Evolutionary conservation across 2,329 filamentous ascomycete genomes (phyloP), one percentile per base, ranked within the genome.

Genomic region (Trichoderma simmonsii): DNA sequence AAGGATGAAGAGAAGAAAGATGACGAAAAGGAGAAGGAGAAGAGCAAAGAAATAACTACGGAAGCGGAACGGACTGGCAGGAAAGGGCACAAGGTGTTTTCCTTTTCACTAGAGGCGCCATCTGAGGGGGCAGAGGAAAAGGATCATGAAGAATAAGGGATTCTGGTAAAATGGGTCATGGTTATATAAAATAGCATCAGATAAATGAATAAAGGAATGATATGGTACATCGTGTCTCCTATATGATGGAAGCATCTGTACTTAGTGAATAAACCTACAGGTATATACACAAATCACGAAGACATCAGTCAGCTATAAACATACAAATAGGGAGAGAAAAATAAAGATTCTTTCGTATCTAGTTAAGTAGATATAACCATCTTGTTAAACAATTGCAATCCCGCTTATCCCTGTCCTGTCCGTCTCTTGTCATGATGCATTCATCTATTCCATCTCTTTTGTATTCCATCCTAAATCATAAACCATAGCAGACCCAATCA

Each of bases 91-190:
- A 75, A 74, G 34, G 77, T 83, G 9, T 79, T 82, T 70, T 72
- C 77, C 34, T 65, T 82, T n/a, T 81, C 80, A 5, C 73, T 82
- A 3, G 81, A 82, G 51, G 77, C 77, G 11, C 72, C 77, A 0
- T 67, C 76, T 14, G 76, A 75, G 21, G 71, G 65, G 2, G 71
- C 73, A 7, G 32, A 60, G 12, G 26, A 26, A 3, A 51, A 28
- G 3, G 15, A 59, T n/a, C 28, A 61, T 32, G 26, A 21, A 18
- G 43, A n/a, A 21, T 15, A 56, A 34, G 3, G 15, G 15, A n/a
- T 9, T 11, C 6, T 6, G 8, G n/a, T 7, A 8, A 8, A 0
- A 39, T 43, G 15, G 56, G 15, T 1, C 5, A 1, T 30, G 9
- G 9, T 1, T 14, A 9, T 21, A 59, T 21, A 28, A 12, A 26